A percentile compares a stretch with the other conserved stretches of the same genome.
phyloP scores from a whole-genome alignment of 2,329 filamentous ascomycete species.

The Sporothrix euskadiensis region DNA sequence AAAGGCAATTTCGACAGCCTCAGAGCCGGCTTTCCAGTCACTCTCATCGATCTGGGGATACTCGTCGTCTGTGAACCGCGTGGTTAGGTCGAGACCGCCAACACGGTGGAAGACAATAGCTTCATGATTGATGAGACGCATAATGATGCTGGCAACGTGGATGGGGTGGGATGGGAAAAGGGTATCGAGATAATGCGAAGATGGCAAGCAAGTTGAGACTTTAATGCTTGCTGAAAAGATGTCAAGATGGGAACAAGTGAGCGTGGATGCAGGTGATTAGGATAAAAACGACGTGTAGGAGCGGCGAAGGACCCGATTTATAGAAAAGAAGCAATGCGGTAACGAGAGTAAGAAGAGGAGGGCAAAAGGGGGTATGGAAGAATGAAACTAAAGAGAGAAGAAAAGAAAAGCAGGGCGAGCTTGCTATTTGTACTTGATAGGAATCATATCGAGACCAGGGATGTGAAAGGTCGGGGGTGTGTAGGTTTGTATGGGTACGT shows the following conservation, averaged over 20 bases:
- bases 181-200: not conserved
- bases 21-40: slow-evolving; percentile 25
- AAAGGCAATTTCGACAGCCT: slow-evolving; percentile 18
- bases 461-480: not conserved
- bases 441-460: not conserved
- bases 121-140: slow-evolving; percentile 23
- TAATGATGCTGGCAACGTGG: not conserved
- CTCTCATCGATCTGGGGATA: slow-evolving; percentile 19
- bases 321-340: not conserved
- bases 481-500: not conserved
- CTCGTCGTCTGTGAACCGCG: slow-evolving; percentile 27
- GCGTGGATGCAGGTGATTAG: too few relatives aligned
- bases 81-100: slow-evolving; percentile 30
- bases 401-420: not conserved
- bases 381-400: not conserved
- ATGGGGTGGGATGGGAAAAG: not conserved
- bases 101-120: slow-evolving; percentile 31
- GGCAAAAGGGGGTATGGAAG: not conserved
- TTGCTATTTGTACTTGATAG: slow-evolving; percentile 11
- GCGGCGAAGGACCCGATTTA: not conserved
- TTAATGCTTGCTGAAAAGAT: not conserved
- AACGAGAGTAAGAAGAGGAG: not conserved
- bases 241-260: not conserved
- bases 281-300: not conserved
- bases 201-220: not conserved